phyloP scores from a whole-genome alignment of 1,139 yeast genomes.

The Hyphopichia khmerensis region DNA sequence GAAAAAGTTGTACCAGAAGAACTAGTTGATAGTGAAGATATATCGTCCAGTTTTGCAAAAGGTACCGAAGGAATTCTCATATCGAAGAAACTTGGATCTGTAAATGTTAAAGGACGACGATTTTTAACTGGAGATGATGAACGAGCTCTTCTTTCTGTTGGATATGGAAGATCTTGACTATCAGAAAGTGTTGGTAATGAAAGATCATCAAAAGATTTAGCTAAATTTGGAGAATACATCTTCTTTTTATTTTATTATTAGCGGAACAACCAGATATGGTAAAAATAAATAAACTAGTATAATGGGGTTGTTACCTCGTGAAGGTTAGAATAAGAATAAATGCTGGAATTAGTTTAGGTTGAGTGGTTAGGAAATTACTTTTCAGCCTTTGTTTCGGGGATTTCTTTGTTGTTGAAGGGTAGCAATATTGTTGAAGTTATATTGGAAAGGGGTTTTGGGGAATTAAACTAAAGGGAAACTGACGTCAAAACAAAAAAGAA shows the following conservation, averaged over 20 bases:
- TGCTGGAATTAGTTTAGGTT: too few relatives aligned
- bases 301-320: too few relatives aligned
- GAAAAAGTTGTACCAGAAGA: slow-evolving; percentile 12
- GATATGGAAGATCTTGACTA: neutral
- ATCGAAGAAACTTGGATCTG: slow-evolving; percentile 15
- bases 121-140: slow-evolving; percentile 31
- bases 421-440: too few relatives aligned
- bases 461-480: too few relatives aligned
- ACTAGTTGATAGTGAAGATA: slow-evolving; percentile 16
- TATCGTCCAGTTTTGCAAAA: slow-evolving; percentile 19
- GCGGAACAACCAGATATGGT: too few relatives aligned
- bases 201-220: slow-evolving; percentile 3
- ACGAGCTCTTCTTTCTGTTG: slow-evolving; percentile 24
- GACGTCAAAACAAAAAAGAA: too few relatives aligned
- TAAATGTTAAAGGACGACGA: slow-evolving; percentile 22
- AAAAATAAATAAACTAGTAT: too few relatives aligned
- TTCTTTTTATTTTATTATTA: neutral
- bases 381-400: too few relatives aligned
- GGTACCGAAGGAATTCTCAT: slow-evolving; percentile 25
- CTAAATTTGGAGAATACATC: slow-evolving; percentile 1
- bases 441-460: too few relatives aligned
- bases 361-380: too few relatives aligned
- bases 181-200: neutral
- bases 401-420: too few relatives aligned
- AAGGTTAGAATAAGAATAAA: too few relatives aligned